Evolutionary conservation across 306 rosid species (phyloP), one percentile per base, ranked within the genome.

Genomic region (Medicago truncatula): DNA sequence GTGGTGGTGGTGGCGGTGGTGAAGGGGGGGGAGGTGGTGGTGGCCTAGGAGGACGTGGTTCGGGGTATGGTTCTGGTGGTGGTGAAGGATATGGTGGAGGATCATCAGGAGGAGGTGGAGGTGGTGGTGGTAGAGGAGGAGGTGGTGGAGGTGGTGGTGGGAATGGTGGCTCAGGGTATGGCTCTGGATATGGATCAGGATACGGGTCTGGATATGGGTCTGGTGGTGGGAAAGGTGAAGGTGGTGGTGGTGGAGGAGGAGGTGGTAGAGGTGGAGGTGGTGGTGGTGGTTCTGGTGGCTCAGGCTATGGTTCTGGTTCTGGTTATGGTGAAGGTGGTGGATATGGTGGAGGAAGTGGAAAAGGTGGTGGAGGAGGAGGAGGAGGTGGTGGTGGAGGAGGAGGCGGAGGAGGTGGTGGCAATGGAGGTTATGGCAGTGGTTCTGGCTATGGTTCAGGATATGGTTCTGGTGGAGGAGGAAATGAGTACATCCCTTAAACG

Each of bases 371-470:
- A 0, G 87, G 89, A 0, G 87, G 89, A 0, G 86, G 87, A 2
- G 79, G 80, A 0, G 85, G 86, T 0, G 86, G 93, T 0, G 85
- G 89, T 0, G 83, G 88, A 0, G 80, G 86, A 0, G 83, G 84
- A 0, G 80, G 86, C 0, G 87, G 89, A 0, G 86, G 88, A 0
- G 76, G 88, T 0, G 71, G 83, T 0, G 67, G 79, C 1, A 76
- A 58, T 5, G 87, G 82, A 12, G 87, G 89, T 5, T 81, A 61
- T 7, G 94, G 89, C 2, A 64, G 83, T 11, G 90, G 93, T 6
- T 87, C 80, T 2, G 89, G 91, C 0, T 63, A 70, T 72, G 96
- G 96, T 15, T 73, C 70, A 4, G 90, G 93, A 6, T 87, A 62
- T 28, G 92, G 92, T 0, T 83, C 84, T 1, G 96, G 93, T 20